Conservation (phyloP, 2,329 filamentous ascomycete genomes). For the Talaromyces verruculosus region DNA sequence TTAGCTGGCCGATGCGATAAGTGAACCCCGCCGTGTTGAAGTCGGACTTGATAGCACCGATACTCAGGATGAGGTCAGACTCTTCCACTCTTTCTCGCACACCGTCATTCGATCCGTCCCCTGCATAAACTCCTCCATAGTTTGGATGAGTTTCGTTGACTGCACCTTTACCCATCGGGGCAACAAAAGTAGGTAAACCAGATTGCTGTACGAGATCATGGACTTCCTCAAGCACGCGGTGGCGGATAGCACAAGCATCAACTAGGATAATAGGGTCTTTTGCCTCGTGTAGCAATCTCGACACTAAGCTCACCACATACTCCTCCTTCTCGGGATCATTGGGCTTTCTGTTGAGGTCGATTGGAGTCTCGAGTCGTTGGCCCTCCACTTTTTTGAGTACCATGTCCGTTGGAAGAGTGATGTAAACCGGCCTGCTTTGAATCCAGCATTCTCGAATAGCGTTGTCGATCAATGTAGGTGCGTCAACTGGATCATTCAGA, state of each 20-base stretch:
- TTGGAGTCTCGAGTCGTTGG: slow-evolving; percentile 62
- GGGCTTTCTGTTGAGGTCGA: slow-evolving; percentile 62
- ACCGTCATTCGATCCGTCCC: slow-evolving; percentile 64
- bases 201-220: slow-evolving; percentile 70
- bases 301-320: slow-evolving; percentile 72
- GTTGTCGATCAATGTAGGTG: slow-evolving; percentile 54
- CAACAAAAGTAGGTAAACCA: slow-evolving; percentile 73
- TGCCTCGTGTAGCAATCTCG: slow-evolving; percentile 68
- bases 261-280: slow-evolving; percentile 74
- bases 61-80: slow-evolving; percentile 43
- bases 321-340: slow-evolving; percentile 71
- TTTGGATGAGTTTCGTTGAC: slow-evolving; percentile 70
- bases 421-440: slow-evolving; percentile 56
- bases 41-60: slow-evolving; percentile 44
- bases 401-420: slow-evolving; percentile 57
- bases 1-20: slow-evolving; percentile 72
- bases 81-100: slow-evolving; percentile 39
- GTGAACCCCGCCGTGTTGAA: slow-evolving; percentile 68
- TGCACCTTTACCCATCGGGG: slow-evolving; percentile 82
- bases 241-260: slow-evolving; percentile 76
- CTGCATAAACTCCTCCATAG: slow-evolving; percentile 80
- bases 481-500: slow-evolving; percentile 47
- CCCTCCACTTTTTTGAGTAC: slow-evolving; percentile 71
- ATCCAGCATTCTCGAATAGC: slow-evolving; percentile 53
- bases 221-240: slow-evolving; percentile 69